Evolutionary conservation across 257 asterid species (phyloP).

Genomic region (Anisodus tanguticus): DNA sequence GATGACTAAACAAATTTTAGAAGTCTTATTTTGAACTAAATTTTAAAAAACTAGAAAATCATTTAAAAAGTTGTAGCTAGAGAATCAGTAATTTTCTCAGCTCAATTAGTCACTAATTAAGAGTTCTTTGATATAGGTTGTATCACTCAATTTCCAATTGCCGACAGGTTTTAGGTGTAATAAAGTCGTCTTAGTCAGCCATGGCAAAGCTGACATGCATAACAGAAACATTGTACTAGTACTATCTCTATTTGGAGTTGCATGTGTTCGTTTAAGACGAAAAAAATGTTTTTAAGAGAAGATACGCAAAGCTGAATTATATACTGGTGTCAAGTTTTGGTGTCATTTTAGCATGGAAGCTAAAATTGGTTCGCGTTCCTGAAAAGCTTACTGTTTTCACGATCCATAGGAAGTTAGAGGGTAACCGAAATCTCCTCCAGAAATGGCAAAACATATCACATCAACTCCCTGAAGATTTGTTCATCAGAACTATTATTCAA

Average conservation of each 20-base stretch:
- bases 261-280: too few species aligned
- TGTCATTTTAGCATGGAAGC: background rate
- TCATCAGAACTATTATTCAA: too few species aligned
- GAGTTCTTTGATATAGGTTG: background rate
- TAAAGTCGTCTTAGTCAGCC: background rate
- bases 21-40: too few species aligned
- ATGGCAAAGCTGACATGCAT: background rate
- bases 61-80: too few species aligned
- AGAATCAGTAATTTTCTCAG: background rate
- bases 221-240: background rate
- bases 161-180: background rate
- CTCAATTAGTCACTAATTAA: background rate
- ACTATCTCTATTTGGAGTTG: background rate
- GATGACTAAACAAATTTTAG: too few species aligned
- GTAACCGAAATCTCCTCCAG: background rate
- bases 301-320: background rate
- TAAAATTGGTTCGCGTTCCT: background rate
- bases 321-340: conserved; percentile 37
- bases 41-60: too few species aligned
- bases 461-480: background rate
- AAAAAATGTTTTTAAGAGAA: background rate
- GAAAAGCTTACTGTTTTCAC: background rate
- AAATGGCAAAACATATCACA: background rate
- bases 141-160: background rate
- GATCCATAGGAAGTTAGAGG: background rate